A percentile compares a stretch with the other conserved stretches of the same genome.
These are phyloP conservation scores for Cordyceps cateniannulata DNA, from an alignment of 2,329 filamentous ascomycete genomes.

Conservation along the genomic window DNA sequence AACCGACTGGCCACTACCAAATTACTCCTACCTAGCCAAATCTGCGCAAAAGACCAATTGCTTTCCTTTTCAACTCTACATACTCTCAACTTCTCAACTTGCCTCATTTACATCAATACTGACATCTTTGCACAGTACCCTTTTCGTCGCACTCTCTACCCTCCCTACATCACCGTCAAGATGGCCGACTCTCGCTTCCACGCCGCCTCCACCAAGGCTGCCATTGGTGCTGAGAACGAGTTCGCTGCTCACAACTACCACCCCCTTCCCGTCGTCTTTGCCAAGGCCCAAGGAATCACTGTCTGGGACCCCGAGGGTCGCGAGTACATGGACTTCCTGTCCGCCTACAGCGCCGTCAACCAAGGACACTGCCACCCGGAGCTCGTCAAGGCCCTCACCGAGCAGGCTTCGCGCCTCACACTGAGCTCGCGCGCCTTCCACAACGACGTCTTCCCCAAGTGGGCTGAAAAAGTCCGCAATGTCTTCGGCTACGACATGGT, in stretches of 20 bases:
- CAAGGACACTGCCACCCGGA: slow-evolving; percentile 97
- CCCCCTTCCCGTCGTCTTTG: slow-evolving; percentile 89
- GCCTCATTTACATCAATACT: background rate
- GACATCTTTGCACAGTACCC: background rate
- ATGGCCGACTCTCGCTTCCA: slow-evolving; percentile 58
- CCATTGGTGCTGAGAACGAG: slow-evolving; percentile 74
- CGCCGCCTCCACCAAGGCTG: slow-evolving; percentile 68
- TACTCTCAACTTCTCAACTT: background rate
- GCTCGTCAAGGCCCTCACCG: slow-evolving; percentile 80
- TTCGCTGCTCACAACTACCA: slow-evolving; percentile 98
- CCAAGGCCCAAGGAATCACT: slow-evolving; percentile 73
- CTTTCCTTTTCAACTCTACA: background rate
- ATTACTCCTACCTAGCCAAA: no score
- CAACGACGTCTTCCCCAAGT: slow-evolving; percentile 96
- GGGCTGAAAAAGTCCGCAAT: slow-evolving; percentile 83
- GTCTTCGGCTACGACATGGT: slow-evolving; percentile 98
- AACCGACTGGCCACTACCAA: background rate
- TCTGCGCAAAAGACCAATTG: background rate
- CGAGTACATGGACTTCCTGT: slow-evolving; percentile 96
- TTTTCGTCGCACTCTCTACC: background rate
- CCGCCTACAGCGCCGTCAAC: slow-evolving; percentile 96
- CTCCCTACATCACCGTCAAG: slow-evolving; percentile 16
- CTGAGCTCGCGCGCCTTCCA: slow-evolving; percentile 93
- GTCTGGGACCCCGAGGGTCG: slow-evolving; percentile 97
- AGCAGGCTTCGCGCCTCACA: slow-evolving; percentile 84